Percentiles rank a stretch among this genome's conserved stretches.
Evolutionary conservation across 352 stramenopile species (phyloP).

Genomic region (Peronospora farinosa): DNA sequence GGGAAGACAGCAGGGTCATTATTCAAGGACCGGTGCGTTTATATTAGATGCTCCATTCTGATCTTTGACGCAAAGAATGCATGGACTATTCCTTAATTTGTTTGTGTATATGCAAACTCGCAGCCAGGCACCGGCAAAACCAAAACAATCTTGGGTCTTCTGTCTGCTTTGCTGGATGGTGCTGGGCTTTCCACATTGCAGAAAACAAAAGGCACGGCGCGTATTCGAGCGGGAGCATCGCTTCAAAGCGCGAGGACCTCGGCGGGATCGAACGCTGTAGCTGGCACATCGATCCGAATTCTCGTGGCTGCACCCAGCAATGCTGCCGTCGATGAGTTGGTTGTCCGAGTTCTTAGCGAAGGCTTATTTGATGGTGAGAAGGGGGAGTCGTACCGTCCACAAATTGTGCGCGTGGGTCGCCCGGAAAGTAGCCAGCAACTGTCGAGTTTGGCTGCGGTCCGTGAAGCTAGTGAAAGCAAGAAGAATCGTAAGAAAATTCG

Average conservation of each 20-base stretch:
- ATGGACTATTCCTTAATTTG: not conserved
- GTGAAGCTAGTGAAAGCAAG: conserved; percentile 28
- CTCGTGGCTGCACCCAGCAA: conserved; percentile 77
- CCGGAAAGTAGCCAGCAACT: conserved; percentile 47
- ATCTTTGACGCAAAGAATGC: not conserved
- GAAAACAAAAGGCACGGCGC: conserved; percentile 47
- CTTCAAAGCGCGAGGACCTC: conserved; percentile 32
- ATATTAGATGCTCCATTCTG: not conserved
- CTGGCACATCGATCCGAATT: conserved; percentile 56
- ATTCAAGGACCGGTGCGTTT: conserved; percentile 74
- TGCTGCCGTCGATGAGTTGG: conserved; percentile 71
- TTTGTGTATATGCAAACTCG: conserved; percentile 1
- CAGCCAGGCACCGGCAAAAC: conserved; percentile 81
- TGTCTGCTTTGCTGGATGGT: conserved; percentile 69
- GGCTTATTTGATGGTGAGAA: conserved; percentile 50
- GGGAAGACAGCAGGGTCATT: conserved; percentile 55
- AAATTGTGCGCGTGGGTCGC: conserved; percentile 65
- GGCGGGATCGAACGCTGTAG: conserved; percentile 40
- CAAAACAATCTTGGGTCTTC: conserved; percentile 70
- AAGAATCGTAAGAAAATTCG: conserved; percentile 61
- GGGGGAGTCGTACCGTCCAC: conserved; percentile 44
- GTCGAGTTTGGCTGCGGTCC: conserved; percentile 17
- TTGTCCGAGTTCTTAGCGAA: conserved; percentile 60
- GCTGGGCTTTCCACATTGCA: conserved; percentile 41
- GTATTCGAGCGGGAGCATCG: conserved; percentile 69